Evolutionary conservation across 169 alveolate species (phyloP).

Genomic region (Plasmodium berghei): DNA sequence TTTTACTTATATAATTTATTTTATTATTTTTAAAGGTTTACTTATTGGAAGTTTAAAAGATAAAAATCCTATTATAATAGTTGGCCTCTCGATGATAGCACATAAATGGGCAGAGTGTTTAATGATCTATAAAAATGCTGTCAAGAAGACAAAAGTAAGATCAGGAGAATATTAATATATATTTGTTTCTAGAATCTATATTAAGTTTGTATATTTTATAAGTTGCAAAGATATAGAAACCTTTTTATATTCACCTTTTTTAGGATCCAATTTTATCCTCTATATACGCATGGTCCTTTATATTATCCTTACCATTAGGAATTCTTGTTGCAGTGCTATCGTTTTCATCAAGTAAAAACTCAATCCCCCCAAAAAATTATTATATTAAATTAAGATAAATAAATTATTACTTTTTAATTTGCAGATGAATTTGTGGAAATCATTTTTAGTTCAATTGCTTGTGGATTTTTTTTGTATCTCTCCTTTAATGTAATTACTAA

Average conservation of each 20-base stretch:
- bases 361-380: neutral
- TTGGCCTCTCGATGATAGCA: slow-evolving; percentile 72
- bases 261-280: slow-evolving; percentile 37
- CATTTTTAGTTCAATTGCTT: slow-evolving; percentile 66
- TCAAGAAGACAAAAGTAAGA: slow-evolving; percentile 48
- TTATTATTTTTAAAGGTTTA: slow-evolving; percentile 38
- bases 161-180: slow-evolving; percentile 1
- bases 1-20: slow-evolving; percentile 20
- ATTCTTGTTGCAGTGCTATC: slow-evolving; percentile 65
- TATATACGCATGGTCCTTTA: slow-evolving; percentile 72
- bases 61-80: slow-evolving; percentile 51
- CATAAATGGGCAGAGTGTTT: slow-evolving; percentile 75
- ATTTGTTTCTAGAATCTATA: slow-evolving; percentile 7
- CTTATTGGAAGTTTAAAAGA: slow-evolving; percentile 74
- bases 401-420: slow-evolving; percentile 24
- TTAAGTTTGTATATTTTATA: no score
- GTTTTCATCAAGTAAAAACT: slow-evolving; percentile 66
- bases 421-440: slow-evolving; percentile 69
- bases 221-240: neutral
- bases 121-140: slow-evolving; percentile 53
- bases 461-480: slow-evolving; percentile 69
- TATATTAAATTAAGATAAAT: slow-evolving; percentile 3
- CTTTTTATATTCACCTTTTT: slow-evolving; percentile 1
- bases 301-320: slow-evolving; percentile 70
- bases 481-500: slow-evolving; percentile 62